A percentile compares a stretch with the other conserved stretches of the same genome.
phyloP scores from a whole-genome alignment of 2,329 filamentous ascomycete genomes.

The Colletotrichum graminicola region DNA sequence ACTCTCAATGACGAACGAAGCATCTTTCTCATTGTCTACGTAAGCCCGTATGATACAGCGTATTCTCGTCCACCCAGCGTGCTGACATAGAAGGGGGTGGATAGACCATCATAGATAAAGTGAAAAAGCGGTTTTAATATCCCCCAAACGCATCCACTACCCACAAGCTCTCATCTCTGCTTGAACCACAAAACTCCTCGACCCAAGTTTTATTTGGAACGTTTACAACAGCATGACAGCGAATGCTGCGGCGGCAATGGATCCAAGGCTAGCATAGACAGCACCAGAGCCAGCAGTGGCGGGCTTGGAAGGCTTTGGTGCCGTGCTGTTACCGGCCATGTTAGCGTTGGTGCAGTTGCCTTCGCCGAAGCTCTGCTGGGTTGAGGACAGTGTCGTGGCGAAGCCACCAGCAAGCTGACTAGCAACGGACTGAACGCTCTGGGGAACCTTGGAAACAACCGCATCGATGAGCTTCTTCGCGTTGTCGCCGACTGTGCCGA shows the following conservation, averaged over 20 bases:
- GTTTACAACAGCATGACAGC: slow-evolving; percentile 32
- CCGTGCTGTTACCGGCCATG: slow-evolving; percentile 34
- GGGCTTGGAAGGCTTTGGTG: slow-evolving; percentile 11
- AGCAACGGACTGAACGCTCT: slow-evolving; percentile 47
- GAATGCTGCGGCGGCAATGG: slow-evolving; percentile 22
- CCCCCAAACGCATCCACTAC: not conserved
- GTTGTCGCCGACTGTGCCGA: slow-evolving; percentile 45
- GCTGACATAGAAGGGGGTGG: slow-evolving; percentile 3
- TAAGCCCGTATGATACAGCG: slow-evolving; percentile 35
- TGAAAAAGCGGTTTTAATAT: not conserved
- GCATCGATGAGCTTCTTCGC: slow-evolving; percentile 48
- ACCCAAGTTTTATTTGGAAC: not conserved
- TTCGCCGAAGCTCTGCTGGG: slow-evolving; percentile 46
- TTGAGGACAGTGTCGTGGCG: slow-evolving; percentile 44
- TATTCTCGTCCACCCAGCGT: slow-evolving; percentile 16
- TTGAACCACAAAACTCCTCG: slow-evolving; percentile 6
- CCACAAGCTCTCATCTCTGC: not conserved
- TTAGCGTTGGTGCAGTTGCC: slow-evolving; percentile 48
- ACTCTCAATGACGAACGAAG: slow-evolving; percentile 5
- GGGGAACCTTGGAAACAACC: slow-evolving; percentile 49
- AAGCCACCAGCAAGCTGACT: slow-evolving; percentile 46
- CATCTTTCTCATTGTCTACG: slow-evolving; percentile 35
- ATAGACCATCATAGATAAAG: slow-evolving; percentile 25
- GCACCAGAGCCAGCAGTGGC: slow-evolving; percentile 17
- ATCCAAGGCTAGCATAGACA: slow-evolving; percentile 23